Evolutionary conservation across 169 alveolate genomes (phyloP).

Genomic region (Cryptosporidium ubiquitum): DNA sequence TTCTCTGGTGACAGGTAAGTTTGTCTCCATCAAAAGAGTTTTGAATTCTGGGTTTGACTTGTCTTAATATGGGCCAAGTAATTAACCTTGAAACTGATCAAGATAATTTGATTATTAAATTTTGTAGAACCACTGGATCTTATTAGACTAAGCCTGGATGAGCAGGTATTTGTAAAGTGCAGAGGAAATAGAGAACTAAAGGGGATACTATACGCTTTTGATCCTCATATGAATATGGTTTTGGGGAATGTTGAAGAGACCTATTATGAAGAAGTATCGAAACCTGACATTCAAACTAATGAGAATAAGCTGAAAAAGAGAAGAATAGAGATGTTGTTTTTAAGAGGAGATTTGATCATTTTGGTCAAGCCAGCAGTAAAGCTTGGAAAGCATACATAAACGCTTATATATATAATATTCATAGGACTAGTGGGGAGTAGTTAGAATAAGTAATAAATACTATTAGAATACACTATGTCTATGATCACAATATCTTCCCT

Average conservation of each 20-base stretch:
- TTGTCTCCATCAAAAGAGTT: not conserved
- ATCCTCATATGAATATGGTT: conserved; percentile 91
- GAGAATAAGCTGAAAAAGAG: conserved; percentile 81
- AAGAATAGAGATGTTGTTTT: conserved; percentile 84
- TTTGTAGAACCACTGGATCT: conserved; percentile 90
- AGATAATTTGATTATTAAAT: not conserved
- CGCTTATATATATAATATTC: not conserved
- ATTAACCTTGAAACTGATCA: not conserved
- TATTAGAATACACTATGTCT: too few relatives aligned
- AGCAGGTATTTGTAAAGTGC: conserved; percentile 87
- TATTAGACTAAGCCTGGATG: conserved; percentile 89
- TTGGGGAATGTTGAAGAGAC: conserved; percentile 90
- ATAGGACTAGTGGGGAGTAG: not conserved
- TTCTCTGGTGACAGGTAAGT: conserved; percentile 71
- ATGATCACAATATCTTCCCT: not conserved
- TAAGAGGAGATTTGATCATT: conserved; percentile 91
- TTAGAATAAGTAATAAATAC: not conserved
- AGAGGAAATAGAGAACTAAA: conserved; percentile 90
- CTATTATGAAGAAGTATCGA: conserved; percentile 76
- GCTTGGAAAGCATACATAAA: conserved; percentile 23
- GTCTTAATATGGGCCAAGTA: not conserved
- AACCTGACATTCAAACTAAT: conserved; percentile 50
- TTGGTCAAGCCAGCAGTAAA: conserved; percentile 84
- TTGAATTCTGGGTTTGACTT: not conserved
- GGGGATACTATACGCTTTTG: conserved; percentile 92